Percentiles rank a stretch among this genome's conserved stretches.
phyloP scores from a whole-genome alignment of 345 rosid species.

The Lepidium africanum region DNA sequence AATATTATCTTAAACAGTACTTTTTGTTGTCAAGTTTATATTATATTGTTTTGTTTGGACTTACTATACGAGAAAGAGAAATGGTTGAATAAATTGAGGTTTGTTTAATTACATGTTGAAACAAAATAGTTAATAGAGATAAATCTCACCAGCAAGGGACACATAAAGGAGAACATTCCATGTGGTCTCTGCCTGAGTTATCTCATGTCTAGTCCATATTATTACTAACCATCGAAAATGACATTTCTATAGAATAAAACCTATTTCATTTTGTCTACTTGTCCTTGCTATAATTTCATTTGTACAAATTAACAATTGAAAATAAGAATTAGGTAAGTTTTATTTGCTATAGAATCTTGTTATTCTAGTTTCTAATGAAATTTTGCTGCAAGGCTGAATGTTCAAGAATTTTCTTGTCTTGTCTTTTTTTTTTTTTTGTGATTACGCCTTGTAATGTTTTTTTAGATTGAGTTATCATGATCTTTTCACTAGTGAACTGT shows the following conservation, averaged over 20 bases:
- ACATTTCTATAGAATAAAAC: constrained; percentile 14
- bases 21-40: constrained; percentile 10
- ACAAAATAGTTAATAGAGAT: neutral
- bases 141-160: constrained; percentile 13
- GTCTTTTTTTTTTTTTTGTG: no score
- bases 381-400: no score
- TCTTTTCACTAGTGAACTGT: no score
- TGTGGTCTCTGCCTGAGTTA: constrained; percentile 25
- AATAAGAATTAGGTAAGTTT: no score
- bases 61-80: constrained; percentile 11
- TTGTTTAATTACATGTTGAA: constrained; percentile 10
- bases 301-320: neutral
- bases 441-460: no score
- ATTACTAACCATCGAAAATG: constrained; percentile 24
- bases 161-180: constrained; percentile 30
- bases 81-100: constrained; percentile 1
- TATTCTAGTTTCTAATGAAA: no score
- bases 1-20: constrained; percentile 16
- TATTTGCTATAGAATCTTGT: no score
- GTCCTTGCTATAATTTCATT: neutral
- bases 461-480: no score
- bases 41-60: constrained; percentile 22
- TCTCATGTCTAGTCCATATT: constrained; percentile 18
- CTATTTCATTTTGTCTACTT: constrained; percentile 16
- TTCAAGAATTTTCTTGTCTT: no score